A percentile compares a stretch with the other conserved stretches of the same genome.
phyloP scores from a whole-genome alignment of 2,329 filamentous ascomycete genomes.

The Myriosclerotinia duriaeana region DNA sequence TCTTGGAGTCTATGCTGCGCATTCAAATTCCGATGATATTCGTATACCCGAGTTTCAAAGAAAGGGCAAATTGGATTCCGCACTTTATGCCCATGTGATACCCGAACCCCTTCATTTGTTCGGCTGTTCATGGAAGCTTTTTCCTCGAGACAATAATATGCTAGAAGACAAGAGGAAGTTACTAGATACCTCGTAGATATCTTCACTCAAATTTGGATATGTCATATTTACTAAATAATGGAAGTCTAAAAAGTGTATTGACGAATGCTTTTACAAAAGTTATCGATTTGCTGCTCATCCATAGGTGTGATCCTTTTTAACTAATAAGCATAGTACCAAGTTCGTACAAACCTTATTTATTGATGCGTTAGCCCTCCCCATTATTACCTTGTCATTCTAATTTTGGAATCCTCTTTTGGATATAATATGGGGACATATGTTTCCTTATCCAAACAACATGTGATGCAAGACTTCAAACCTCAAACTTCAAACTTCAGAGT shows the following conservation, averaged over 20 bases:
- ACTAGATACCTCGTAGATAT: neutral
- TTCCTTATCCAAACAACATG: neutral
- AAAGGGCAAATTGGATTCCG: neutral
- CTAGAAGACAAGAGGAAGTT: neutral
- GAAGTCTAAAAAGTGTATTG: neutral
- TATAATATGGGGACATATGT: neutral
- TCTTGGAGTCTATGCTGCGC: neutral
- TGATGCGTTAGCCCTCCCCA: neutral
- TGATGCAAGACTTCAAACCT: neutral
- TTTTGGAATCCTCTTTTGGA: slow-evolving; percentile 1
- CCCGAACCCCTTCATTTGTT: slow-evolving; percentile 15
- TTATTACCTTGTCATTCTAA: neutral
- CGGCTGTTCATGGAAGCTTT: neutral
- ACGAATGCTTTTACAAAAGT: neutral
- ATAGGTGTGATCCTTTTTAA: too few relatives aligned
- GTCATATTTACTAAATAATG: neutral
- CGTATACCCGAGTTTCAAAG: neutral
- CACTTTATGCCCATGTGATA: neutral
- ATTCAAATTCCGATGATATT: slow-evolving; percentile 1
- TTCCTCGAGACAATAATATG: neutral
- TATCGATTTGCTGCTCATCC: neutral
- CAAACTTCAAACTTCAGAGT: neutral
- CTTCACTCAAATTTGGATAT: neutral
- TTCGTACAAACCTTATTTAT: too few relatives aligned
- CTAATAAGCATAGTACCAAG: too few relatives aligned